These are phyloP conservation scores for Fusarium temperatum DNA, from an alignment of 2,329 filamentous ascomycete species.

Conservation along the genomic window DNA sequence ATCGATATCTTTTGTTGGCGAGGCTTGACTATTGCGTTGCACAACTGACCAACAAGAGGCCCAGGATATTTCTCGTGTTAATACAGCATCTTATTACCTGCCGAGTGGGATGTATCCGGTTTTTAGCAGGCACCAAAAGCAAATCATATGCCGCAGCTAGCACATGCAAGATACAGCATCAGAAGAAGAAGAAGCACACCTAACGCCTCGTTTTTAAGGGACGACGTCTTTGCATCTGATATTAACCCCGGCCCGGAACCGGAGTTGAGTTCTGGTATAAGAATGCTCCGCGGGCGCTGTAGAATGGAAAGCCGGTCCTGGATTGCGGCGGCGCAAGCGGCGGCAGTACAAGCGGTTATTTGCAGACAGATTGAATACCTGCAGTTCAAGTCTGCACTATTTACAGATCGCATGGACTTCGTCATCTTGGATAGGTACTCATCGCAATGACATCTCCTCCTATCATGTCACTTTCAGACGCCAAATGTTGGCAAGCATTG, in stretches of 20 bases:
- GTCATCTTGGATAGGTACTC: too few relatives aligned
- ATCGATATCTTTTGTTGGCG: not conserved
- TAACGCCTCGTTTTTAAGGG: not conserved
- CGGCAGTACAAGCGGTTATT: not conserved
- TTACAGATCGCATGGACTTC: not conserved
- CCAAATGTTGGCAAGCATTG: not conserved
- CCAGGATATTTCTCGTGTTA: not conserved
- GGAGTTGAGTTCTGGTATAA: not conserved
- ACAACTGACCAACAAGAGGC: not conserved
- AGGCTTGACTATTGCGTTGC: not conserved
- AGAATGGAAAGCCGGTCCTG: conserved; percentile 3
- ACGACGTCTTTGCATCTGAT: not conserved
- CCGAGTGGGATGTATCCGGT: not conserved
- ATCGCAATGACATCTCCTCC: not conserved
- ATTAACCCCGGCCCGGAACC: conserved; percentile 24
- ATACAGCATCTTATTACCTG: not conserved
- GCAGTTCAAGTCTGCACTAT: not conserved
- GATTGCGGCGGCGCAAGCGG: conserved; percentile 8
- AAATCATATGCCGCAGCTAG: not conserved
- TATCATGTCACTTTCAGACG: not conserved
- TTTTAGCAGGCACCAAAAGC: not conserved
- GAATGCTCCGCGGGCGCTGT: not conserved
- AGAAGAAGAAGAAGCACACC: not conserved
- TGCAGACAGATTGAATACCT: not conserved
- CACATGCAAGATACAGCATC: not conserved